phyloP scores from a whole-genome alignment of 768 basidiomycete species.

The Heimioporus sp. region DNA sequence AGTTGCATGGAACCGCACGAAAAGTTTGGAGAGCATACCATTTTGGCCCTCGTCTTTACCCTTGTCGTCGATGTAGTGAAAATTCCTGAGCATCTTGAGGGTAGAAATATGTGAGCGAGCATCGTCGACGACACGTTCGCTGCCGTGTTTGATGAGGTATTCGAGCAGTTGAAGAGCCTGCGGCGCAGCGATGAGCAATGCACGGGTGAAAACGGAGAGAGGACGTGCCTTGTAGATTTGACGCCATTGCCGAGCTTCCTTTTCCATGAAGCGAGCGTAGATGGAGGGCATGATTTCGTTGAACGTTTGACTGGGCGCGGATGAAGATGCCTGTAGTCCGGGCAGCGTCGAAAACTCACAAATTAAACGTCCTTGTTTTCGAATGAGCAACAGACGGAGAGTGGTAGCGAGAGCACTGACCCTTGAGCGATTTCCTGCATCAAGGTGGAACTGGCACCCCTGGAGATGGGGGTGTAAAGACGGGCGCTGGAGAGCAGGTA shows the following conservation, averaged over 20 bases:
- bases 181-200: background rate
- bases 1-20: background rate
- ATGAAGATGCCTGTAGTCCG: constrained; percentile 5
- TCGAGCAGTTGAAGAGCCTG: constrained; percentile 92
- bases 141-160: constrained; percentile 95
- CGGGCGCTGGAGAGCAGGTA: background rate
- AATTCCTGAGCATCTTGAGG: constrained; percentile 95
- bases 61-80: constrained; percentile 98
- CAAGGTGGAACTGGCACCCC: constrained; percentile 96
- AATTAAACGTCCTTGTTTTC: constrained; percentile 86
- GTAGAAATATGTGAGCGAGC: constrained; percentile 92
- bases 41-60: constrained; percentile 98
- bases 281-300: constrained; percentile 99
- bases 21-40: constrained; percentile 46
- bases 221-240: constrained; percentile 92
- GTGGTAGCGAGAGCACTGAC: constrained; percentile 44
- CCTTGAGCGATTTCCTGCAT: constrained; percentile 99
- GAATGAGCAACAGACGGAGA: constrained; percentile 12
- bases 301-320: constrained; percentile 77
- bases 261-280: constrained; percentile 94
- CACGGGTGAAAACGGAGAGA: background rate
- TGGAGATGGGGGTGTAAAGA: constrained; percentile 31
- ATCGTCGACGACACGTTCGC: constrained; percentile 97
- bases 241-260: constrained; percentile 97
- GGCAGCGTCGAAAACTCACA: constrained; percentile 53